Percentiles rank a stretch among this genome's conserved stretches.
phyloP scores from a whole-genome alignment of 441 rosid species.

The Viola pubescens region DNA sequence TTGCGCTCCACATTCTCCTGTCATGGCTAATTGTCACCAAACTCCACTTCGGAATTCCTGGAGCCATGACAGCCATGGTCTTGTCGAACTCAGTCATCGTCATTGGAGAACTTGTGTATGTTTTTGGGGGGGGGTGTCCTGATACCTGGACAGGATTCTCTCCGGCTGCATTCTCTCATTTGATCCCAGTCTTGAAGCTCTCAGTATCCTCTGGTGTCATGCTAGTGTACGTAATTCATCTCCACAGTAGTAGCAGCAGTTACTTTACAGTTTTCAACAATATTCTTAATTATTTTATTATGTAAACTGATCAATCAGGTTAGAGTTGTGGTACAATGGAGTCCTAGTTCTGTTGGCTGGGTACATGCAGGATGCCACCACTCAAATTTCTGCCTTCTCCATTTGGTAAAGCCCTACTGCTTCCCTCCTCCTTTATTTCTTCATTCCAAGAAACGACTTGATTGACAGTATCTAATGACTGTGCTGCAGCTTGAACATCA shows the following conservation, averaged over 20 bases:
- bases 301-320: constrained; percentile 18
- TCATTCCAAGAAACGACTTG: neutral
- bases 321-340: constrained; percentile 54
- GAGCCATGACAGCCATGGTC: constrained; percentile 52
- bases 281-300: too few relatives aligned
- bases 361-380: constrained; percentile 41
- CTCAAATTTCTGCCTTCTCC: constrained; percentile 44
- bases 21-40: constrained; percentile 50
- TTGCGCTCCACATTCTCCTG: constrained; percentile 35
- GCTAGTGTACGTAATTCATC: constrained; percentile 17
- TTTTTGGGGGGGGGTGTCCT: constrained; percentile 63
- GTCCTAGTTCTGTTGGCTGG: constrained; percentile 47
- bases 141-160: constrained; percentile 65
- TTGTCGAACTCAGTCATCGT: constrained; percentile 34
- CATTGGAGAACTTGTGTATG: constrained; percentile 43
- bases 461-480: neutral
- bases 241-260: neutral
- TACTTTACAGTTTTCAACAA: constrained; percentile 39
- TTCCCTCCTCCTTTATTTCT: neutral
- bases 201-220: constrained; percentile 64
- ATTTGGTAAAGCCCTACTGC: constrained; percentile 36
- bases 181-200: constrained; percentile 51
- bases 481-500: constrained; percentile 39
- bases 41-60: constrained; percentile 39
- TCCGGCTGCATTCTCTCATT: constrained; percentile 38